Base-by-base conservation (phyloP, 1,284 basidiomycete genomes). In the Gomphus bonarii region DNA sequence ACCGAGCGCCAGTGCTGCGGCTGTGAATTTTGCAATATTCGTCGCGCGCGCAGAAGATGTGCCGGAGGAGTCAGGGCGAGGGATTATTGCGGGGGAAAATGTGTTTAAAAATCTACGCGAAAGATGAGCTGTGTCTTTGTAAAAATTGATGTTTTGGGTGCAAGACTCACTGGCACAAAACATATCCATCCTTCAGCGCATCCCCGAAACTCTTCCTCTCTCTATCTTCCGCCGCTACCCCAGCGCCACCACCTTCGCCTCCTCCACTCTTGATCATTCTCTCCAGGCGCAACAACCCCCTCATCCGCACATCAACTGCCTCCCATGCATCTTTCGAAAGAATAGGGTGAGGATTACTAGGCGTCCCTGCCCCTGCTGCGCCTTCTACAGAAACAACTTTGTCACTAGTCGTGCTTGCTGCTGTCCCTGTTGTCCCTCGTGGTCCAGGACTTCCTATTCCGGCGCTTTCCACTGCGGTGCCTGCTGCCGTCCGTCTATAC, bases 161-260 rank as follows among this genome's bases (percentile, higher is more conserved):
- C 8, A 56, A 61, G 55, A 82, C 84, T 72, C 66, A 92, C 91
- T 90, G 84, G 80, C 90, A 93, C 22, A 95, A 76, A 30, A 94
- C 79, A 67, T 85, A 87, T 1, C 91, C 91, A 72, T 95, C 91
- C 63, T 81, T 73, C 60, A 93, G 67, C 1, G 86, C 82, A 58
- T 89, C 86, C 49, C 76, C 76, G 65, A 93, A 92, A 36, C 81
- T 68, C 58, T 75, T 78, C 60, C 72, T 64, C 69, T 93, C 89
- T 62, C 83, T 74, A 62, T 90, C 87, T 68, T 88, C 88, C 33
- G 83, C 82, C 50, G 71, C 75, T 58, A 65, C 72, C 66, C 72
- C 81, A 57, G 74, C 65, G 48, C 71, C 74, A 58, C 64, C 69
- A 36, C 71, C 76, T 58, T 65, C 72, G 66, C 72, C 81, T 57